Conservation (phyloP, 345 rosid genomes). For the Limnanthes douglasii region DNA sequence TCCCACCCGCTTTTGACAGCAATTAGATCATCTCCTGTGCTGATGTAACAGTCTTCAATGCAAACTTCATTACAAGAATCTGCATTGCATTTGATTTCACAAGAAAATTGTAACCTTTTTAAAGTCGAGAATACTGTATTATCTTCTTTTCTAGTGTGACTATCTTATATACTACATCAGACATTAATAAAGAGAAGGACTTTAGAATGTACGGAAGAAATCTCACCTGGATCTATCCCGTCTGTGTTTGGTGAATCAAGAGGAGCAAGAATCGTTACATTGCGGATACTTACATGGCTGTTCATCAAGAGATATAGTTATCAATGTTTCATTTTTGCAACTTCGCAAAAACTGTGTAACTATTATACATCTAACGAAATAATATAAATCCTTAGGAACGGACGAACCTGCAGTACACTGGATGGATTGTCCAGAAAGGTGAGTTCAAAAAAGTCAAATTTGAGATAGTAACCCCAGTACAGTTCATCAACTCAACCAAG, state of each 20-base stretch:
- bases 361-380: too few relatives aligned
- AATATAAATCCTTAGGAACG: not conserved
- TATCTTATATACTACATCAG: too few relatives aligned
- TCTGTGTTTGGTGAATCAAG: slow-evolving; percentile 93
- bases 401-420: slow-evolving; percentile 92
- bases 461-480: slow-evolving; percentile 65
- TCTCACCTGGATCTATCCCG: slow-evolving; percentile 91
- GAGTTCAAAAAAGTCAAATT: slow-evolving; percentile 83
- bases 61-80: slow-evolving; percentile 85
- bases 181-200: not conserved
- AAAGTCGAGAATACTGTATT: too few relatives aligned
- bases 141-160: too few relatives aligned
- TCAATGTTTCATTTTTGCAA: not conserved
- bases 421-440: slow-evolving; percentile 96
- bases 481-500: slow-evolving; percentile 88
- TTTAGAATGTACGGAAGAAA: slow-evolving; percentile 2
- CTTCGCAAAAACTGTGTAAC: too few relatives aligned
- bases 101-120: too few relatives aligned
- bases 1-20: slow-evolving; percentile 98
- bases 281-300: slow-evolving; percentile 75
- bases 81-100: slow-evolving; percentile 26
- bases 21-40: slow-evolving; percentile 87
- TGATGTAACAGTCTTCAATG: slow-evolving; percentile 78
- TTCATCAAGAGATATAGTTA: slow-evolving; percentile 22
- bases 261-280: slow-evolving; percentile 87